Conservation (phyloP, 768 basidiomycete species). For the Tricholoma matsutake region DNA sequence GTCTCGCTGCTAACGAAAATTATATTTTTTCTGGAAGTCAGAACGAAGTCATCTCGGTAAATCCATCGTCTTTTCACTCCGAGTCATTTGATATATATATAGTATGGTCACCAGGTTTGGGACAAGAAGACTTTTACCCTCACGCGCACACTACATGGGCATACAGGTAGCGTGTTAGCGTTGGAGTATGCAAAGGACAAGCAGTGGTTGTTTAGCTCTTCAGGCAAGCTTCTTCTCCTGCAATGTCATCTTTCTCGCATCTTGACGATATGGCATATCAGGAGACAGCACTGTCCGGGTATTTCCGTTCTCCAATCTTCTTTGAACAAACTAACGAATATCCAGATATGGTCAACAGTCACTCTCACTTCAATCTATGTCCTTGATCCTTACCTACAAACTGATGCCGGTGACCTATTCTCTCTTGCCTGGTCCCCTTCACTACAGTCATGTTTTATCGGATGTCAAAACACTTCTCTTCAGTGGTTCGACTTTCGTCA, state of each 20-base stretch:
- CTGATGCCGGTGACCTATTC: conserved; percentile 84
- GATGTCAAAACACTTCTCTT: conserved; percentile 90
- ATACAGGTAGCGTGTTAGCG: conserved; percentile 80
- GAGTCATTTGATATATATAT: neutral
- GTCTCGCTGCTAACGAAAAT: conserved; percentile 65
- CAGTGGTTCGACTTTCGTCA: conserved; percentile 76
- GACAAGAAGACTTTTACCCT: conserved; percentile 68
- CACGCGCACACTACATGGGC: conserved; percentile 69
- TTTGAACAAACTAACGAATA: conserved; percentile 7
- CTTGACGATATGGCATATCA: conserved; percentile 28
- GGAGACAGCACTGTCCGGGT: conserved; percentile 89
- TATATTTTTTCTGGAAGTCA: conserved; percentile 87
- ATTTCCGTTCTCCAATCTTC: conserved; percentile 20
- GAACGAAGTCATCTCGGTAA: conserved; percentile 69
- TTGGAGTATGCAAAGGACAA: conserved; percentile 73
- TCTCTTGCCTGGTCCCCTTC: conserved; percentile 74
- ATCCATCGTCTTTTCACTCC: conserved; percentile 13
- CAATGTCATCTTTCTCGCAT: neutral
- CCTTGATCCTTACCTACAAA: conserved; percentile 75
- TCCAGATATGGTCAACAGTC: conserved; percentile 79
- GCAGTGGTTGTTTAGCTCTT: conserved; percentile 87
- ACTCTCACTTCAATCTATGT: conserved; percentile 66
- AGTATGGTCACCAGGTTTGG: conserved; percentile 64
- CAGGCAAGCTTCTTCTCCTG: conserved; percentile 46
- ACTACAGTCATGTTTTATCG: conserved; percentile 74